Percentiles rank a stretch among this genome's conserved stretches.
Conservation (phyloP, 192 early-diverging fungal genomes). For the Backusella tarrabulga region DNA sequence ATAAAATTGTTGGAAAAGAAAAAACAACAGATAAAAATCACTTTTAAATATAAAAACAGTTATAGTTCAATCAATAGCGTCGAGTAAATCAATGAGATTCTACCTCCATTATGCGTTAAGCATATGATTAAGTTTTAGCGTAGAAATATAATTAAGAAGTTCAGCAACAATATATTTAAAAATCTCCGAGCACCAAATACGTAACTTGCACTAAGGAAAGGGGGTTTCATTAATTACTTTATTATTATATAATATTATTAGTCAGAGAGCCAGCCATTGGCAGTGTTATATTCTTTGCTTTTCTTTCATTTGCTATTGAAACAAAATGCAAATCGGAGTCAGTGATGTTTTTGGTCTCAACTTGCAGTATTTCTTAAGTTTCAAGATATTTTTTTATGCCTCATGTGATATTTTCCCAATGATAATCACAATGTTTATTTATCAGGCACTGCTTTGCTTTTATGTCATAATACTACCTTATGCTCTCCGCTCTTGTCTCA, state of each 20-base stretch:
- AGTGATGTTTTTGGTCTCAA: background rate
- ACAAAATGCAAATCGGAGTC: background rate
- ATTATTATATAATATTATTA: background rate
- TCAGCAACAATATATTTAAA: background rate
- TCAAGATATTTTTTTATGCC: background rate
- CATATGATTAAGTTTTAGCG: too few species aligned
- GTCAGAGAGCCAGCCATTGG: background rate
- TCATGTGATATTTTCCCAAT: conserved; percentile 6
- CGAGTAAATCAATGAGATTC: too few species aligned
- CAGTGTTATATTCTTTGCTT: background rate
- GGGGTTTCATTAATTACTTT: background rate
- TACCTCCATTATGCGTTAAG: too few species aligned
- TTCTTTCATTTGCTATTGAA: background rate
- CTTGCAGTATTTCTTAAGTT: background rate
- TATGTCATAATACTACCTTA: background rate
- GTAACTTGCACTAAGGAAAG: background rate
- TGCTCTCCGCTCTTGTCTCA: background rate
- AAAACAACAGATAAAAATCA: too few species aligned
- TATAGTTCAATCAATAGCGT: too few species aligned
- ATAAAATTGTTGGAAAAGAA: too few species aligned
- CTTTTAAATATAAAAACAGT: too few species aligned
- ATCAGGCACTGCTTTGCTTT: background rate
- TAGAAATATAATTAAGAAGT: background rate
- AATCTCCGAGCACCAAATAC: background rate
- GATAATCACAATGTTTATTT: background rate